phyloP scores from a whole-genome alignment of 768 basidiomycete species.

The Rhodotorula paludigena region DNA sequence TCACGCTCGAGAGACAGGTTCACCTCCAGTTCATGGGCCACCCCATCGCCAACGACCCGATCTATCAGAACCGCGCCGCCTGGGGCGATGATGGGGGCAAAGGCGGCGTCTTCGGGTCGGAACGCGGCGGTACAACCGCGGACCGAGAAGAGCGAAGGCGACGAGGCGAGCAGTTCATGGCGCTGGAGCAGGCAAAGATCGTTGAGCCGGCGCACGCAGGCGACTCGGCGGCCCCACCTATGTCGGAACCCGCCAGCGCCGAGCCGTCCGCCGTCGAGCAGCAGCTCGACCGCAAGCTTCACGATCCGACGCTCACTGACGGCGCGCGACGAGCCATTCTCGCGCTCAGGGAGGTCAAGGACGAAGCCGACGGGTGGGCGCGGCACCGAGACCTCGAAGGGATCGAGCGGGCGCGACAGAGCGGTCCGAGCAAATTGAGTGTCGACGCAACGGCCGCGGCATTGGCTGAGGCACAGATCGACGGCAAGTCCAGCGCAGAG shows the following conservation, averaged over 20 bases:
- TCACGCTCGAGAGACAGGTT: slow-evolving; percentile 44
- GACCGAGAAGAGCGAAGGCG: neutral
- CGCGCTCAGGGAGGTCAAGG: slow-evolving; percentile 76
- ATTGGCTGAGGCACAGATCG: neutral
- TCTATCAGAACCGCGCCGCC: slow-evolving; percentile 65
- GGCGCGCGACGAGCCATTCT: slow-evolving; percentile 76
- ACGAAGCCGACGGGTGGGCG: slow-evolving; percentile 82
- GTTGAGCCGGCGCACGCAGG: slow-evolving; percentile 41
- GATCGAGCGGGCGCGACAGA: slow-evolving; percentile 10
- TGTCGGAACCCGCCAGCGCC: neutral
- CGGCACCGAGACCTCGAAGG: slow-evolving; percentile 82
- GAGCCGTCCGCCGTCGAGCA: neutral
- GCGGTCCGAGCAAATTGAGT: neutral
- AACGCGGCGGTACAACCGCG: neutral
- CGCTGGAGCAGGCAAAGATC: neutral
- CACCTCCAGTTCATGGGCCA: slow-evolving; percentile 91
- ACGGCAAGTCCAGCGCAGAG: neutral
- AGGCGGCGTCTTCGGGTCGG: slow-evolving; percentile 35
- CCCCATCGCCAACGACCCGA: slow-evolving; percentile 90
- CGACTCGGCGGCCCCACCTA: neutral
- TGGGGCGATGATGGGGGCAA: slow-evolving; percentile 45
- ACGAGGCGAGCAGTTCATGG: slow-evolving; percentile 37
- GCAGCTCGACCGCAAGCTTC: slow-evolving; percentile 22
- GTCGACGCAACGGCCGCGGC: neutral
- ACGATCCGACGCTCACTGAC: slow-evolving; percentile 69